Evolutionary conservation across 768 basidiomycete genomes (phyloP).

Genomic region (Phaeotremella skinneri): DNA sequence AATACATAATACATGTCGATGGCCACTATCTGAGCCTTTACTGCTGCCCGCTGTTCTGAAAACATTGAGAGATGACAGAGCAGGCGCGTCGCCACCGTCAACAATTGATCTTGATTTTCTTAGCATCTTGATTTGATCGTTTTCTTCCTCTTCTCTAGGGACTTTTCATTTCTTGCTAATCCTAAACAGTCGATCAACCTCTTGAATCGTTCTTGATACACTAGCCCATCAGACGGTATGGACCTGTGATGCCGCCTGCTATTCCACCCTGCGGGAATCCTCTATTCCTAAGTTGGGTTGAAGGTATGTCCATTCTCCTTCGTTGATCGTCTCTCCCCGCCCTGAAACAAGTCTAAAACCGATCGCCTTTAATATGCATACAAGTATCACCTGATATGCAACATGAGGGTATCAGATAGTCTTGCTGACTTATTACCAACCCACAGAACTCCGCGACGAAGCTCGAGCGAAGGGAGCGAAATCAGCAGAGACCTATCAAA

Average conservation of each 20-base stretch:
- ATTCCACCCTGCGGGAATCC: slow-evolving; percentile 44
- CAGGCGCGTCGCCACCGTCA: slow-evolving; percentile 3
- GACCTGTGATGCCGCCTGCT: slow-evolving; percentile 1
- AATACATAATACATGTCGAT: too few relatives aligned
- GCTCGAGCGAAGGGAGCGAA: slow-evolving; percentile 39
- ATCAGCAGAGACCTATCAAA: slow-evolving; percentile 37
- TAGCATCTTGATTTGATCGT: background rate
- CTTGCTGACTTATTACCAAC: background rate
- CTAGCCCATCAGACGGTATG: background rate
- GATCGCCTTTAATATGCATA: background rate
- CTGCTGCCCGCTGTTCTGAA: too few relatives aligned
- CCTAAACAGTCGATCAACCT: too few relatives aligned
- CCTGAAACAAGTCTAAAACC: background rate
- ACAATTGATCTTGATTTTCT: background rate
- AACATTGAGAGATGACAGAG: background rate
- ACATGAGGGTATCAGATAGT: background rate
- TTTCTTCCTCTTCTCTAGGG: background rate
- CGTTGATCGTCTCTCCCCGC: background rate
- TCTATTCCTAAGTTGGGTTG: slow-evolving; percentile 43
- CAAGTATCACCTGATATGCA: background rate
- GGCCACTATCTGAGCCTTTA: too few relatives aligned
- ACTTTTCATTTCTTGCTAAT: too few relatives aligned
- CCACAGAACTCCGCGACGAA: slow-evolving; percentile 35
- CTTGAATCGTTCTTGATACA: background rate
- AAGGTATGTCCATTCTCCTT: slow-evolving; percentile 29